Conservation (phyloP, 2,329 filamentous ascomycete species). For the Fonsecaea monophora region DNA sequence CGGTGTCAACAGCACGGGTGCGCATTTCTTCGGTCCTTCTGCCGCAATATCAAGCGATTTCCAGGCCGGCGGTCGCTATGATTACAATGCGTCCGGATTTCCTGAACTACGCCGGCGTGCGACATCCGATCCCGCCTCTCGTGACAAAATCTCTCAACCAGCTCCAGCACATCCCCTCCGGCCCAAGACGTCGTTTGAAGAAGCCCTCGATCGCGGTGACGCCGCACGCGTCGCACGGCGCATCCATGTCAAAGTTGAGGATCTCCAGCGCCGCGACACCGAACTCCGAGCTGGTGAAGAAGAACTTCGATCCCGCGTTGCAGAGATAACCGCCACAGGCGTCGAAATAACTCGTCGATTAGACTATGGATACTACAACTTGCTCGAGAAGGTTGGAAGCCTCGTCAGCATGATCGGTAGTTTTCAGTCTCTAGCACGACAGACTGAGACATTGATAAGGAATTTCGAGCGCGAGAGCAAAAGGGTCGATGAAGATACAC, state of each 20-base stretch:
- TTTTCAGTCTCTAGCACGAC: constrained; percentile 51
- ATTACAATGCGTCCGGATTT: constrained; percentile 12
- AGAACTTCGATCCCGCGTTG: constrained; percentile 34
- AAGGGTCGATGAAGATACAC: constrained; percentile 47
- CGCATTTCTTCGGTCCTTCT: constrained; percentile 25
- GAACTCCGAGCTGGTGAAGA: constrained; percentile 35
- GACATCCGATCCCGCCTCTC: constrained; percentile 23
- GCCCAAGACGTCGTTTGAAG: constrained; percentile 31
- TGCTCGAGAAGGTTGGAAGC: constrained; percentile 53
- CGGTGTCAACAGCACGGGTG: constrained; percentile 8
- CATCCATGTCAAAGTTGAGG: constrained; percentile 28
- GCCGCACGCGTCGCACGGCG: constrained; percentile 30
- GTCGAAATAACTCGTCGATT: constrained; percentile 55
- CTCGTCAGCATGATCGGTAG: constrained; percentile 50
- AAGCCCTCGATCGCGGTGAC: constrained; percentile 31
- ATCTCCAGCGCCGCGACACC: constrained; percentile 24
- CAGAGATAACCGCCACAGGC: constrained; percentile 31
- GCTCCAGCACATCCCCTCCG: constrained; percentile 22
- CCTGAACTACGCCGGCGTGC: constrained; percentile 25
- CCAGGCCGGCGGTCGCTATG: constrained; percentile 26
- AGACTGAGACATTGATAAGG: constrained; percentile 46
- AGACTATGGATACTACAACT: constrained; percentile 57
- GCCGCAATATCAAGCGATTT: constrained; percentile 22
- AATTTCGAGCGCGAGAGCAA: constrained; percentile 49
- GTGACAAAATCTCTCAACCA: constrained; percentile 5